These are phyloP conservation scores for Ustilago bromivora DNA, from an alignment of 1,284 basidiomycete species.

Conservation along the genomic window DNA sequence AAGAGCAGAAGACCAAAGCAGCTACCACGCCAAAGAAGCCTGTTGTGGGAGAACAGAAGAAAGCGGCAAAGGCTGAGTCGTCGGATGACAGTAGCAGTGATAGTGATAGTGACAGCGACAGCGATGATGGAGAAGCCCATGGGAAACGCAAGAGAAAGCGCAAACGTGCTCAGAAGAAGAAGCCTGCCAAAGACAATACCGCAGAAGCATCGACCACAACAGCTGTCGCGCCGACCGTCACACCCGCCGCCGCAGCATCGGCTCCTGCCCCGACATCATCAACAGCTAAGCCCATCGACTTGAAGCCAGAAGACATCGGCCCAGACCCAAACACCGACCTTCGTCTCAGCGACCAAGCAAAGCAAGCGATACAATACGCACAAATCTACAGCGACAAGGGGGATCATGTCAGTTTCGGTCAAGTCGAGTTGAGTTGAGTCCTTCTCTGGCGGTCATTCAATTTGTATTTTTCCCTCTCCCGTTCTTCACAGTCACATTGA, in stretches of 20 bases:
- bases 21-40: slow-evolving; percentile 1
- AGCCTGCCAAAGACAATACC: neutral
- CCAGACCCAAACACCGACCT: slow-evolving; percentile 42
- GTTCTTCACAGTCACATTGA: too few relatives aligned
- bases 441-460: too few relatives aligned
- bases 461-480: too few relatives aligned
- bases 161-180: slow-evolving; percentile 38
- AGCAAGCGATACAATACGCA: slow-evolving; percentile 51
- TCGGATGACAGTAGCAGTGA: slow-evolving; percentile 13
- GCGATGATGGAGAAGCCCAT: slow-evolving; percentile 19
- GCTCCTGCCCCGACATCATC: neutral
- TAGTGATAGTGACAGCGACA: slow-evolving; percentile 13
- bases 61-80: slow-evolving; percentile 3
- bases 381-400: slow-evolving; percentile 26
- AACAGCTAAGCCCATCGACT: slow-evolving; percentile 4
- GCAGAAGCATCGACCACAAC: neutral
- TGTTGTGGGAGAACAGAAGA: neutral
- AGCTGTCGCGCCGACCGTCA: neutral
- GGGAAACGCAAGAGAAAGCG: slow-evolving; percentile 51
- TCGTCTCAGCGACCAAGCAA: slow-evolving; percentile 48
- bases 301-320: slow-evolving; percentile 27
- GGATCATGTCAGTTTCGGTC: too few relatives aligned
- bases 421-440: too few relatives aligned
- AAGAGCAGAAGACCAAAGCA: slow-evolving; percentile 20
- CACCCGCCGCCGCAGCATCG: neutral